Base-by-base conservation (phyloP, 2,329 filamentous ascomycete genomes). In the Pseudogymnoascus sp. region DNA sequence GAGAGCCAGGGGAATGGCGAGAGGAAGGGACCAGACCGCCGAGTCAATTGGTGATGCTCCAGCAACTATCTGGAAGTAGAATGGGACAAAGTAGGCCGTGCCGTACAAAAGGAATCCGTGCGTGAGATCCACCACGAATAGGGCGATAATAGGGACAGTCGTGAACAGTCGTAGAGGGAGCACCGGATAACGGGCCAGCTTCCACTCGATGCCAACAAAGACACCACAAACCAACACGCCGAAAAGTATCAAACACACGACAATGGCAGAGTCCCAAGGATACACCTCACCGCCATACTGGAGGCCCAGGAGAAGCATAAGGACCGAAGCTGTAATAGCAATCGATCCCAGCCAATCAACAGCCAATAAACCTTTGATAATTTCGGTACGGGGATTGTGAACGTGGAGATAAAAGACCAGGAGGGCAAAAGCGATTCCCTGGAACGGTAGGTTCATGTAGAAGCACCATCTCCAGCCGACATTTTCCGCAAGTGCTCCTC, bases 1-100 rank as follows among this genome's bases (percentile, higher is more conserved):
- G 65, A 89, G 67, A 0, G 87, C 88, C 6, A 90, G 76, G 4
- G 84, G 79, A 37, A 92, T 71, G 8, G 88, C 87, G 66, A 83
- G 83, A 0, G 89, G 86, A n/a, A 93, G 79, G 16, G 90, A 74
- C 71, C 90, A 91, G 61, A 91, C 86, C 56, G 89, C 90, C 1
- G 86, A 89, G 33, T 89, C 76, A 42, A 93, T 82, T 0, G 89
- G 87, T 0, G 81, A 79, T 1, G 85, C 84, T 21, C 86, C 84
- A 6, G 89, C 81, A n/a, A 91, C 88, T 14, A 85, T 84, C 75
- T 93, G 90, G 76, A 91, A 93, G 77, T 95, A 96, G 3, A 96
- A 80, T 29, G 63, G 63, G 24, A 64, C 19, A 24, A 61, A 62
- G 59, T 64, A 64, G n/a, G 37, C 44, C 10, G 21, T 53, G 0